Base-by-base conservation (phyloP, 352 stramenopile species). In the Pythium plurisporium region DNA sequence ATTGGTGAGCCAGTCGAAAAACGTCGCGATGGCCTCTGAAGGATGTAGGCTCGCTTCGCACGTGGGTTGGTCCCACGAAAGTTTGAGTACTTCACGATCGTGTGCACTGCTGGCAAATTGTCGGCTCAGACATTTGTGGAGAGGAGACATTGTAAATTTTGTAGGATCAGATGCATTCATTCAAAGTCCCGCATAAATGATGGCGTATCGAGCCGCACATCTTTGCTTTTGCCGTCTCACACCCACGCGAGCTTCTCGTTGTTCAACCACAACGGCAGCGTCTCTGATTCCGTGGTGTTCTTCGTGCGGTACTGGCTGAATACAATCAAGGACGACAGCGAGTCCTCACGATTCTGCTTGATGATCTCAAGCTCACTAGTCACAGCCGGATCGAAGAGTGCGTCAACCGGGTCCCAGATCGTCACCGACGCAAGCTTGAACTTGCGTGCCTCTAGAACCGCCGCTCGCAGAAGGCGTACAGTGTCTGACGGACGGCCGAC, bases 231-330 rank as follows among this genome's bases (percentile, higher is more conserved):
- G n/a, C 25, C 15, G 20, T 50, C 36, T 57, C 47, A 87, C n/a
- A 83, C 74, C 74, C 74, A 87, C 10, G 70, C 70, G 42, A 77
- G 82, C 19, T 79, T 78, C 56, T 87, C 73, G 36, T 87, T 87
- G 38, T 50, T 52, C 19, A 79, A 15, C 76, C 74, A 85, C n/a
- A 55, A 40, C 2, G 70, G 72, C 20, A 65, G 15, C 10, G 42
- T 22, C 14, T 45, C 34, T 11, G n/a, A 9, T 23, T 44, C 48
- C 15, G 36, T 22, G 51, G 59, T 25, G 46, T 56, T n/a, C n/a
- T n/a, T n/a, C n/a, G n/a, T 10, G 30, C 45, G 44, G 54, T 40
- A 10, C 44, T 65, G 58, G n/a, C 36, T 46, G 53, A 89, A 81
- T 2, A 87, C 29, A 63, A 84, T 80, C 7, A 72, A 67, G 62